Conservation (phyloP, 2,329 filamentous ascomycete genomes). For the Arthrobotrys musiformis region DNA sequence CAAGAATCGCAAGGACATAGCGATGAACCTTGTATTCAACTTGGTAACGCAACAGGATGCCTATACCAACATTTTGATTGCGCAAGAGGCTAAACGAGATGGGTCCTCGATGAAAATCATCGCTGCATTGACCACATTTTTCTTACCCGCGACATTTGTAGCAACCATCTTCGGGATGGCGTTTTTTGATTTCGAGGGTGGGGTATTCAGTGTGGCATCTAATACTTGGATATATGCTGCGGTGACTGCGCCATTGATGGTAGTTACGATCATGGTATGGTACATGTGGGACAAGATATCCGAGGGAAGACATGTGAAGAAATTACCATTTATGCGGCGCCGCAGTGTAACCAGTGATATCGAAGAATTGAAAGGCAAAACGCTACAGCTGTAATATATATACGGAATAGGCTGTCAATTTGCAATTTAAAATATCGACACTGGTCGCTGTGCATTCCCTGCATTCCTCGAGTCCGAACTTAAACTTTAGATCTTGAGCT, state of each 20-base stretch:
- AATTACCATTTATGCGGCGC: slow-evolving; percentile 12
- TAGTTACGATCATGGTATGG: slow-evolving; percentile 17
- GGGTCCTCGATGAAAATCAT: slow-evolving; percentile 24
- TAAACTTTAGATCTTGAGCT: neutral
- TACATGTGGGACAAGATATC: slow-evolving; percentile 18
- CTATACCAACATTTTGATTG: slow-evolving; percentile 27
- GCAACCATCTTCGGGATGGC: slow-evolving; percentile 19
- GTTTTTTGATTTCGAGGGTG: slow-evolving; percentile 7
- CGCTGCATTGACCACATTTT: slow-evolving; percentile 19
- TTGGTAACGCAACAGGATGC: slow-evolving; percentile 17
- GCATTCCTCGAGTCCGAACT: too few relatives aligned
- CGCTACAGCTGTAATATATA: neutral
- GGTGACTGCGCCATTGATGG: slow-evolving; percentile 18
- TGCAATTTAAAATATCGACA: too few relatives aligned
- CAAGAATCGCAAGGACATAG: slow-evolving; percentile 31
- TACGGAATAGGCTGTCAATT: neutral
- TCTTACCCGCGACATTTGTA: slow-evolving; percentile 6
- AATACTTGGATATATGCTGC: slow-evolving; percentile 30
- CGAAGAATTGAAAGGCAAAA: slow-evolving; percentile 21
- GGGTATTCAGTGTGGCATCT: neutral
- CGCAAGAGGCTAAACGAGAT: slow-evolving; percentile 16
- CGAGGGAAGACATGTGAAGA: slow-evolving; percentile 5
- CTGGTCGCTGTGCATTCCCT: neutral
- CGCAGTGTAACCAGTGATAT: slow-evolving; percentile 7
- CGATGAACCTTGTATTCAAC: slow-evolving; percentile 24